phyloP scores from a whole-genome alignment of 371 early-diverging fungal genomes.

The Saksenaea oblongispora region DNA sequence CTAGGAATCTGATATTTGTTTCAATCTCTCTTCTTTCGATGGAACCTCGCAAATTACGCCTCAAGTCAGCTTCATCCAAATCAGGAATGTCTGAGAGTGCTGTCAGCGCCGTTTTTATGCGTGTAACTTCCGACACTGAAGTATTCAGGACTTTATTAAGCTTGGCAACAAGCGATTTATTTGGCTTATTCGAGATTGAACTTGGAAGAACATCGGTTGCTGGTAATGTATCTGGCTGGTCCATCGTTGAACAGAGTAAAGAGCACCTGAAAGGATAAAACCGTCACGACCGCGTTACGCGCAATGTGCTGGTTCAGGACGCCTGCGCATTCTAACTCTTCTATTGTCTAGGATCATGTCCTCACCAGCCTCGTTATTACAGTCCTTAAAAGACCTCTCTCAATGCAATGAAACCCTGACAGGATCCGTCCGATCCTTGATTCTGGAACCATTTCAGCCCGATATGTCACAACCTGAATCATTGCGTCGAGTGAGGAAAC shows the following conservation, averaged over 20 bases:
- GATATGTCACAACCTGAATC: conserved; percentile 16
- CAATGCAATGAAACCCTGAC: conserved; percentile 36
- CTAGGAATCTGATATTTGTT: conserved; percentile 62
- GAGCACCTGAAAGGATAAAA: background rate
- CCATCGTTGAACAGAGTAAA: background rate
- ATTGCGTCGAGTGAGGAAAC: conserved; percentile 10
- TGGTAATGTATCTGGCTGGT: background rate
- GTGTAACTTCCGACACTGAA: conserved; percentile 55
- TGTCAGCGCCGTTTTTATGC: conserved; percentile 62
- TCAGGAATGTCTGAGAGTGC: conserved; percentile 71
- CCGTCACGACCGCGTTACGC: background rate
- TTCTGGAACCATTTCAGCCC: conserved; percentile 41
- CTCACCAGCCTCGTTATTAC: background rate
- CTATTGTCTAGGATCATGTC: background rate
- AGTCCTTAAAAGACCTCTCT: conserved; percentile 13
- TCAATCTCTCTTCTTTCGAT: conserved; percentile 69
- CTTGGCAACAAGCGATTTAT: conserved; percentile 53
- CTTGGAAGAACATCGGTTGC: conserved; percentile 17
- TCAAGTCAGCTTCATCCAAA: conserved; percentile 54
- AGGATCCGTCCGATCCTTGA: conserved; percentile 15
- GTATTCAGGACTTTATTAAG: conserved; percentile 58
- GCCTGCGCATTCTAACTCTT: background rate
- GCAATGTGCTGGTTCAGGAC: too few species aligned
- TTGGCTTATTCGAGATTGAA: conserved; percentile 43
- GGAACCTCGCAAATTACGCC: conserved; percentile 68